A percentile compares a stretch with the other conserved stretches of the same genome.
These are phyloP conservation scores for Mycena amicta DNA, from an alignment of 768 basidiomycete genomes.

Conservation along the genomic window DNA sequence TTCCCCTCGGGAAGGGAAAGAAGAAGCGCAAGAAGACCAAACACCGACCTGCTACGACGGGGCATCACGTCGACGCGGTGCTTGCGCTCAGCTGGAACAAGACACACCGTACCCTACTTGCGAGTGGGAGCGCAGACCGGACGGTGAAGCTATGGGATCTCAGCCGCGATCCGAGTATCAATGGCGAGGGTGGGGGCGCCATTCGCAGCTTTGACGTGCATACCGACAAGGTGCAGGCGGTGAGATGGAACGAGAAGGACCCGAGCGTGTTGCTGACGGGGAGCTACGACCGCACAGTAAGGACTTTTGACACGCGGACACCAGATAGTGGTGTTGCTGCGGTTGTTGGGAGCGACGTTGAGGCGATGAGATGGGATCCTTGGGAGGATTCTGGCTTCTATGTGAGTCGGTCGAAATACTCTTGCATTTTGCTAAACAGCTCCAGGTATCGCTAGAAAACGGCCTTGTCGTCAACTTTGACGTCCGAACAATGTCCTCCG, in stretches of 20 bases:
- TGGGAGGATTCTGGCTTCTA: slow-evolving; percentile 89
- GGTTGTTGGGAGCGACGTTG: slow-evolving; percentile 87
- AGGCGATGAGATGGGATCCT: slow-evolving; percentile 94
- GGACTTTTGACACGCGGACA: slow-evolving; percentile 89
- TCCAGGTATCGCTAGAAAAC: slow-evolving; percentile 90
- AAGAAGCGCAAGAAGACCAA: slow-evolving; percentile 92
- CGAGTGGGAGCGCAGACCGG: slow-evolving; percentile 89
- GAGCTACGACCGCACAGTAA: slow-evolving; percentile 93
- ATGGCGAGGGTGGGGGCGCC: slow-evolving; percentile 59
- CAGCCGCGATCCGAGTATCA: slow-evolving; percentile 60
- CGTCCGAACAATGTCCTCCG: slow-evolving; percentile 76
- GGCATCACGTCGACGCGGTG: slow-evolving; percentile 91
- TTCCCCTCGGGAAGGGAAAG: slow-evolving; percentile 88
- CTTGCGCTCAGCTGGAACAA: slow-evolving; percentile 94
- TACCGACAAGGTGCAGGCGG: slow-evolving; percentile 93
- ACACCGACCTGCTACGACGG: slow-evolving; percentile 57
- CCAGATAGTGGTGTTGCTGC: slow-evolving; percentile 84
- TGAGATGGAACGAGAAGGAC: slow-evolving; percentile 91
- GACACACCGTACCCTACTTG: slow-evolving; percentile 84
- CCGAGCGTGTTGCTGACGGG: slow-evolving; percentile 91
- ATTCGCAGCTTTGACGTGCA: slow-evolving; percentile 85
- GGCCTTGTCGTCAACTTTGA: slow-evolving; percentile 93
- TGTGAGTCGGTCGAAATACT: slow-evolving; percentile 47
- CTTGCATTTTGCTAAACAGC: neutral
- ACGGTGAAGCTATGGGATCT: slow-evolving; percentile 99